Percentiles rank a stretch among this genome's conserved stretches.
Conservation (phyloP, 495 filamentous ascomycete genomes). For the Neurospora cerealis region DNA sequence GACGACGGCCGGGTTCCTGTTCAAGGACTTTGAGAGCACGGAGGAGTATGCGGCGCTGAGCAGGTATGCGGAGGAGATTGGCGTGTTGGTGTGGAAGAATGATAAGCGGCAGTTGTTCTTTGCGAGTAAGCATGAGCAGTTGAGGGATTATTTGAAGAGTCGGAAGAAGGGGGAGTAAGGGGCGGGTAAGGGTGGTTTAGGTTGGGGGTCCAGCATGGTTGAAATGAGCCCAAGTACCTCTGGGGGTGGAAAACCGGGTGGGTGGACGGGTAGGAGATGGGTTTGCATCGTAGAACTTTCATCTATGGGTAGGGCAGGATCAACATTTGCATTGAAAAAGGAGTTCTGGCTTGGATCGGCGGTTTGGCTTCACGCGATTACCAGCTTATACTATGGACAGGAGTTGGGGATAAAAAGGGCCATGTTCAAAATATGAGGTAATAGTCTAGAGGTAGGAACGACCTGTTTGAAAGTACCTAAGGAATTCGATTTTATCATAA, state of each 20-base stretch:
- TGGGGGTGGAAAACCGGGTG: not conserved
- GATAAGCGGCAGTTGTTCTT: slow-evolving; percentile 75
- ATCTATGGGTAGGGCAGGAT: not conserved
- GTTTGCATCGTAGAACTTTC: not conserved
- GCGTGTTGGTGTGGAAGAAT: slow-evolving; percentile 82
- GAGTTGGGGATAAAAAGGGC: not conserved
- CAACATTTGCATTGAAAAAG: not conserved
- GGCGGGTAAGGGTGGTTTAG: not conserved
- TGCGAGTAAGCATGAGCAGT: slow-evolving; percentile 74
- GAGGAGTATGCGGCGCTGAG: slow-evolving; percentile 68
- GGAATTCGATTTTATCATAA: too few relatives aligned
- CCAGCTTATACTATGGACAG: not conserved
- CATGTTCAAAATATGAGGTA: not conserved
- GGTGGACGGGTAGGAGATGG: not conserved
- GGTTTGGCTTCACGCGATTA: not conserved
- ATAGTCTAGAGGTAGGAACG: not conserved
- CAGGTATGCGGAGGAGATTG: slow-evolving; percentile 80
- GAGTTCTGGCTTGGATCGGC: not conserved
- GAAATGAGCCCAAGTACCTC: not conserved
- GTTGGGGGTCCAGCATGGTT: not conserved
- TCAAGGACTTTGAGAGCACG: slow-evolving; percentile 71
- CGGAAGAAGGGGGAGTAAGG: slow-evolving; percentile 36
- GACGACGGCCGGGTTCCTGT: slow-evolving; percentile 69
- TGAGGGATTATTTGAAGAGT: slow-evolving; percentile 66
- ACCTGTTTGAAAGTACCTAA: not conserved